These are phyloP conservation scores for Beauveria australis DNA, from an alignment of 2,329 filamentous ascomycete genomes.

Conservation along the genomic window DNA sequence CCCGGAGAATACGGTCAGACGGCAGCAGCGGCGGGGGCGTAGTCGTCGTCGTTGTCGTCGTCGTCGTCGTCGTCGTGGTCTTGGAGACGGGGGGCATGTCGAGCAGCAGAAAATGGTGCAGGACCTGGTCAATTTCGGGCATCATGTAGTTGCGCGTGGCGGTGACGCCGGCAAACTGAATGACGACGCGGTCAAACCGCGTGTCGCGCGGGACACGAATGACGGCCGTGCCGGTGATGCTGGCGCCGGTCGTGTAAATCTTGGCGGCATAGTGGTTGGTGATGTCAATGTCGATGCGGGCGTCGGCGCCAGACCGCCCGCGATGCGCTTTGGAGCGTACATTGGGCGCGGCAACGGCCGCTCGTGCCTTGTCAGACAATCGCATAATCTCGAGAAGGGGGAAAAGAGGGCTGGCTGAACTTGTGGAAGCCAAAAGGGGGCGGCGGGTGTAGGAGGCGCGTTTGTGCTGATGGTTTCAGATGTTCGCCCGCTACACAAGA, in stretches of 20 bases:
- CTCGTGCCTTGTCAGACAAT: background rate
- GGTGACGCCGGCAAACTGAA: constrained; percentile 2
- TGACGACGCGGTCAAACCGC: background rate
- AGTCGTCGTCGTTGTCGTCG: no score
- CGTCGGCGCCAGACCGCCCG: background rate
- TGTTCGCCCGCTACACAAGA: no score
- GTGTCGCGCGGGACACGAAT: background rate
- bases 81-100: background rate
- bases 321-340: background rate
- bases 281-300: background rate
- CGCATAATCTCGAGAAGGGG: background rate
- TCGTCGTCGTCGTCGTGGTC: no score
- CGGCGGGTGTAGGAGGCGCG: no score
- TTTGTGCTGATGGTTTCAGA: no score
- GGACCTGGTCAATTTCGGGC: constrained; percentile 2
- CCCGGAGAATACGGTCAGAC: background rate
- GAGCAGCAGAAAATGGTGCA: constrained; percentile 4
- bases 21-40: background rate
- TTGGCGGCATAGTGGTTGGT: constrained; percentile 7
- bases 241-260: background rate
- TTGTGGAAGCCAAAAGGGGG: no score
- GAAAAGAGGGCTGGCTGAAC: no score
- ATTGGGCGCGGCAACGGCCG: background rate
- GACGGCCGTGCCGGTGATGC: background rate
- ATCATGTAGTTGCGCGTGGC: constrained; percentile 7